Evolutionary conservation across 2,329 filamentous ascomycete genomes (phyloP).

Genomic region (Madurella fahalii): DNA sequence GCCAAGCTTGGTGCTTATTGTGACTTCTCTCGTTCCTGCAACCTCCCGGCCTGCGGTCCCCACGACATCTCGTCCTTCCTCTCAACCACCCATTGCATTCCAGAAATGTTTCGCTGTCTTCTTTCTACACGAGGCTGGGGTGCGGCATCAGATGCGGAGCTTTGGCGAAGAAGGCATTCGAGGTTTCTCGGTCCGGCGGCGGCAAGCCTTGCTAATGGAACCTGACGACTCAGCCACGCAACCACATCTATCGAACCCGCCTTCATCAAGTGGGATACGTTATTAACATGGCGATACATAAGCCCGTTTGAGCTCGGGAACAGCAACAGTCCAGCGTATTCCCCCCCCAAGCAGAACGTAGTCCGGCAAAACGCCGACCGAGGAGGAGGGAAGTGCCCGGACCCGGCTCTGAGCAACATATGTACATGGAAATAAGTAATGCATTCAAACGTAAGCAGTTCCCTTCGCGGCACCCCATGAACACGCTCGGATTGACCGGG

Average conservation of each 20-base stretch:
- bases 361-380: conserved; percentile 13
- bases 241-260: neutral
- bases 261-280: conserved; percentile 6
- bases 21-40: too few species aligned
- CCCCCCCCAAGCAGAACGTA: conserved; percentile 1
- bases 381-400: conserved; percentile 16
- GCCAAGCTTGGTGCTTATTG: too few species aligned
- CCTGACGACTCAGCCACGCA: neutral
- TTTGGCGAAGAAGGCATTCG: neutral
- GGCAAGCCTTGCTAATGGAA: too few species aligned
- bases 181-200: too few species aligned
- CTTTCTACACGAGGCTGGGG: too few species aligned
- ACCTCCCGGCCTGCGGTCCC: too few species aligned
- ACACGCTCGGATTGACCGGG: neutral
- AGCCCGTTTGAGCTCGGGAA: conserved; percentile 4
- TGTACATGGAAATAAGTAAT: conserved; percentile 11
- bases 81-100: too few species aligned
- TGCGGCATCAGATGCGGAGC: neutral
- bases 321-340: conserved; percentile 14
- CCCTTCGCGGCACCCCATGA: neutral
- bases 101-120: too few species aligned
- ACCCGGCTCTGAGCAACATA: conserved; percentile 12
- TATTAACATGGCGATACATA: conserved; percentile 17
- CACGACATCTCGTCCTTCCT: too few species aligned
- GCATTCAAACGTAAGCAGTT: conserved; percentile 7